A percentile compares a stretch with the other conserved stretches of the same genome.
phyloP scores from a whole-genome alignment of 1,284 basidiomycete species.

The Blastosporella zonata region DNA sequence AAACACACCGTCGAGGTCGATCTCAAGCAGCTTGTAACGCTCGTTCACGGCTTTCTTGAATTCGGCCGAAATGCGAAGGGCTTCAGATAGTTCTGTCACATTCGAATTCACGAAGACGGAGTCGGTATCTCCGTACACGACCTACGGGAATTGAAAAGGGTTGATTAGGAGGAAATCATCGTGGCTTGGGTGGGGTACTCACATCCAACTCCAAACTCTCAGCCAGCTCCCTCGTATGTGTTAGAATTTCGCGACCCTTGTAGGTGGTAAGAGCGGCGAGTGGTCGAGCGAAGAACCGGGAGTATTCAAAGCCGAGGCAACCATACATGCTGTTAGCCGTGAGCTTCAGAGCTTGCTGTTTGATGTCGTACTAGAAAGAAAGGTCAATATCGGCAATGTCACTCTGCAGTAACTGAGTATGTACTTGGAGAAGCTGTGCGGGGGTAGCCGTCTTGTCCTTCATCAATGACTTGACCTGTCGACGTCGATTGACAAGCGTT shows the following conservation, averaged over 20 bases:
- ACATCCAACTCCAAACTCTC: constrained; percentile 90
- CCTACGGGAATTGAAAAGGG: constrained; percentile 47
- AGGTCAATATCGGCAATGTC: not conserved
- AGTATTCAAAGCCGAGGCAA: constrained; percentile 97
- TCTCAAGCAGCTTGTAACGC: constrained; percentile 92
- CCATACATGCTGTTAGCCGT: constrained; percentile 99
- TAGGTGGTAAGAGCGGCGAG: constrained; percentile 96
- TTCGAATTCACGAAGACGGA: constrained; percentile 99
- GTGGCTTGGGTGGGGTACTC: too few relatives aligned
- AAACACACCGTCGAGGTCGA: constrained; percentile 95
- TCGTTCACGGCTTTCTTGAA: constrained; percentile 98
- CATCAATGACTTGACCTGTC: constrained; percentile 93
- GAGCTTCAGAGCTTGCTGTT: constrained; percentile 95
- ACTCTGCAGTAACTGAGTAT: constrained; percentile 13
- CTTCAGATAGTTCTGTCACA: constrained; percentile 83
- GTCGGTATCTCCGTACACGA: constrained; percentile 98
- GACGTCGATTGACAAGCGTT: constrained; percentile 86
- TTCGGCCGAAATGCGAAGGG: constrained; percentile 86
- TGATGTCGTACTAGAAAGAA: constrained; percentile 81
- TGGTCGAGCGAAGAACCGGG: constrained; percentile 95
- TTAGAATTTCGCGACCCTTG: constrained; percentile 97
- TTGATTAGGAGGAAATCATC: not conserved
- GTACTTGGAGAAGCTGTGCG: constrained; percentile 83
- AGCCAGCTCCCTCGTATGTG: constrained; percentile 89
- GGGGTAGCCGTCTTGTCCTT: constrained; percentile 80